Base-by-base conservation (phyloP, 371 early-diverging fungal species). In the Lichtheimia corymbifera region DNA sequence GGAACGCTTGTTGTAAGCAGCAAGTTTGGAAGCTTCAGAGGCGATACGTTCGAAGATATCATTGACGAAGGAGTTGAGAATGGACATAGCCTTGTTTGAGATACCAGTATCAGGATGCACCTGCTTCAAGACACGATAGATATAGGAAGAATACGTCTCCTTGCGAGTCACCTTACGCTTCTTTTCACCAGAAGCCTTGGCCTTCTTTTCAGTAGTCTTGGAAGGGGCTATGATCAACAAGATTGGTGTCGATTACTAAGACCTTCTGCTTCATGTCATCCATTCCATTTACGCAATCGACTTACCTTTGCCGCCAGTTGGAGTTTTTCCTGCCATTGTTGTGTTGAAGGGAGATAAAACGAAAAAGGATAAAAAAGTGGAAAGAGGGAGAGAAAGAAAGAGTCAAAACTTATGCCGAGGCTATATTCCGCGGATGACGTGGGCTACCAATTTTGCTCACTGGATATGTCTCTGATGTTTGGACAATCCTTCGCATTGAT, bases 31-130 rank as follows among this genome's bases (percentile, higher is more conserved):
- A 65, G 94, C 93, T 84, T 95, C 94, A 55, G 79, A 73, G 62
- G 90, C 92, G 62, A 95, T 93, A 66, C 95, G 93, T 79, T 95
- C 95, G 71, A 96, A 97, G 80, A 97, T 95, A 74, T 97, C 97
- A 83, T 93, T 92, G 75, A 97, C 96, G 74, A 97, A 97, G 55
- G 95, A 95, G 94, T 97, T 96, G 82, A 97, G 85, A 81, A 97
- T 96, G 63, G 92, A 91, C 97, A 97, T 97, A 86, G 96, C 96
- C 90, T 96, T 96, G 94, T 93, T 95, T 83, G 96, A 95, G 85
- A 97, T 95, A 84, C 97, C 96, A 63, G 93, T 93, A 71, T 97
- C 97, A 65, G 97, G 96, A 87, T 97, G 97, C 63, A 96, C 96
- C 80, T 97, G 97, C 85, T 93, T 93, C 77, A 97, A 83, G 65